phyloP scores from a whole-genome alignment of 164 flowering plant species.

The Aristolochia californica region DNA sequence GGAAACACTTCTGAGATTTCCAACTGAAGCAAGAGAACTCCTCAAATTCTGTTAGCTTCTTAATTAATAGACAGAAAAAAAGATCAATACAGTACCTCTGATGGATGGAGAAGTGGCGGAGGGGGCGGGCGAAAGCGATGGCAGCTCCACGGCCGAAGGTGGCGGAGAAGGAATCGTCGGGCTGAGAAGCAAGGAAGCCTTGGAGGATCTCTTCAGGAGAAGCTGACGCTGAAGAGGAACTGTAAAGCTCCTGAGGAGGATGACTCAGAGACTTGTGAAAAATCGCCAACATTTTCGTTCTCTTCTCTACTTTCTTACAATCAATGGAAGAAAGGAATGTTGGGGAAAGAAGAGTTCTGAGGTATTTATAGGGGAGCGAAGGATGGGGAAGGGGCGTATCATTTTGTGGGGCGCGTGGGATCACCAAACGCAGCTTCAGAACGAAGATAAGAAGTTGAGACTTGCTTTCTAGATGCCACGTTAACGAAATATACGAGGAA shows the following conservation, averaged over 20 bases:
- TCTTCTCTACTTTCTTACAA: background rate
- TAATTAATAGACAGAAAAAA: no score
- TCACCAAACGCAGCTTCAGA: no score
- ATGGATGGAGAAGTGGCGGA: conserved; percentile 15
- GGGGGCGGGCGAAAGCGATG: conserved; percentile 47
- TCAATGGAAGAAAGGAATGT: background rate
- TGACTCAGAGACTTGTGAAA: conserved; percentile 68
- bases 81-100: conserved; percentile 20
- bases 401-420: background rate
- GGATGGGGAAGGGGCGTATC: background rate
- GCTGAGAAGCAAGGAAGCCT: conserved; percentile 44
- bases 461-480: no score
- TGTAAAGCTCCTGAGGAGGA: conserved; percentile 83
- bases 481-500: no score
- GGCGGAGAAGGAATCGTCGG: conserved; percentile 45
- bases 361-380: background rate
- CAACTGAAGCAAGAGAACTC: no score
- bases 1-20: background rate
- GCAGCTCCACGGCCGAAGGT: conserved; percentile 45
- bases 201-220: conserved; percentile 40
- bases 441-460: no score
- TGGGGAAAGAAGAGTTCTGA: background rate
- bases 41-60: no score
- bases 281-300: conserved; percentile 61
- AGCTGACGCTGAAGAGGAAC: conserved; percentile 41